phyloP scores from a whole-genome alignment of 164 flowering plant genomes.

The Vitis vinifera region DNA sequence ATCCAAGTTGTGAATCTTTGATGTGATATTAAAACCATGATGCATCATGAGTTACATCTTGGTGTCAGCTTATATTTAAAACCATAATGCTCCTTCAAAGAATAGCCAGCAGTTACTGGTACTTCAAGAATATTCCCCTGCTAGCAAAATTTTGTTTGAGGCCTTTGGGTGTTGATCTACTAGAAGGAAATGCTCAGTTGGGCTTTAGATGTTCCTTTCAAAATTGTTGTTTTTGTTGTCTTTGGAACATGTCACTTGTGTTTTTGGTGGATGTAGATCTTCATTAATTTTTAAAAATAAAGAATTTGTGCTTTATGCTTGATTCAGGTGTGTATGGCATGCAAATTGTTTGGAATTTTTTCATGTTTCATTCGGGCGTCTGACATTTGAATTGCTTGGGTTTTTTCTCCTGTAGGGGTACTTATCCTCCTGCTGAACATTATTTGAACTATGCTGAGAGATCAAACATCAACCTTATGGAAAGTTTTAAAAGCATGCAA shows the following conservation, averaged over 20 bases:
- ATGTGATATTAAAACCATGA: too few species aligned
- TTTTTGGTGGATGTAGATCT: too few species aligned
- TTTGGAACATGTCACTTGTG: too few species aligned
- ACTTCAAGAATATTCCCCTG: too few species aligned
- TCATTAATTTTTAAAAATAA: too few species aligned
- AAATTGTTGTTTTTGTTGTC: not conserved
- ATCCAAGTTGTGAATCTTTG: too few species aligned
- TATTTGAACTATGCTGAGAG: constrained; percentile 48
- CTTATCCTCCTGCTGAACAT: constrained; percentile 53
- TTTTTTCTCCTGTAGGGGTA: constrained; percentile 30
- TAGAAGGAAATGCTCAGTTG: not conserved
- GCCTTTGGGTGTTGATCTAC: constrained; percentile 2
- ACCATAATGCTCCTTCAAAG: too few species aligned
- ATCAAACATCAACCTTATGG: constrained; percentile 52
- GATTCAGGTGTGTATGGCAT: not conserved
- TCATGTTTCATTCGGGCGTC: not conserved
- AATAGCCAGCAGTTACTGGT: too few species aligned
- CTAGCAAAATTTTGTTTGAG: not conserved
- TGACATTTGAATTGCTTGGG: not conserved
- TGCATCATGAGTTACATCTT: too few species aligned
- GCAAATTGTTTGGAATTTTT: constrained; percentile 4
- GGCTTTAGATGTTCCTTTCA: not conserved
- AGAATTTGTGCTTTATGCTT: too few species aligned
- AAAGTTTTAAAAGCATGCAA: constrained; percentile 59
- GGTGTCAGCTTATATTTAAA: too few species aligned